Base-by-base conservation (phyloP, 805 yeast species). In the Spathaspora boniae region DNA sequence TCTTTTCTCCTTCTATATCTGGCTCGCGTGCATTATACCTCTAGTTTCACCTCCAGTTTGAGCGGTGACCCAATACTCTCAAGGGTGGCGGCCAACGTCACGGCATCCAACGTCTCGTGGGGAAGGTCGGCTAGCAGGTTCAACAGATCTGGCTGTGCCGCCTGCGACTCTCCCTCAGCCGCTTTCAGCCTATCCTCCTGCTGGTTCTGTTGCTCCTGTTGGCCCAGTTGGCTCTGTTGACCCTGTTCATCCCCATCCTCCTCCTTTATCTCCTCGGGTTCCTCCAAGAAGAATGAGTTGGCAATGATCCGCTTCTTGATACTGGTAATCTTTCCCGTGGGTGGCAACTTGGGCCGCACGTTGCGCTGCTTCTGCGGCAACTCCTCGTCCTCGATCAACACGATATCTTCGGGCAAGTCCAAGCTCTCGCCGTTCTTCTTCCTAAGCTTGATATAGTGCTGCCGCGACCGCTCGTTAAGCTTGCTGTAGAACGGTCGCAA, bases 331-430 rank as follows among this genome's bases (percentile, higher is more conserved):
- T 83, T 87, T 24, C 96, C 96, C 20, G 86, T 84, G 5, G 96
- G 96, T 9, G 97, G 96, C 33, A 93, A 64, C 50, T 88, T 81
- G 1, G 95, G 82, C 45, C 89, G 70, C 19, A 72, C 71, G 42
- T 80, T 80, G 38, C 89, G 71, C 46, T 80, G 85, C 50, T 86
- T 87, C 38, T 80, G 78, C 0, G 95, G 88, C 46, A 86, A 68
- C 37, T 84, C 89, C 12, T 86, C 96, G 50, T 89, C 96, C 52
- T 88, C 96, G 33, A 83, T 60, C 33, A 68, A 51, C 3, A 50
- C 43, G 16, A 47, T 42, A 12, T 51, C 46, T 6, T 62, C 58
- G n/a, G 78, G 68, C n/a, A 72, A 62, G 8, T 59, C 65, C 8
- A 58, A 52, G 23, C 59, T 42, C 28, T 57, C 68, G 38, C 68